Evolutionary conservation across 2,329 filamentous ascomycete genomes (phyloP), one percentile per base, ranked within the genome.

Genomic region (Xylariaceae sp.): DNA sequence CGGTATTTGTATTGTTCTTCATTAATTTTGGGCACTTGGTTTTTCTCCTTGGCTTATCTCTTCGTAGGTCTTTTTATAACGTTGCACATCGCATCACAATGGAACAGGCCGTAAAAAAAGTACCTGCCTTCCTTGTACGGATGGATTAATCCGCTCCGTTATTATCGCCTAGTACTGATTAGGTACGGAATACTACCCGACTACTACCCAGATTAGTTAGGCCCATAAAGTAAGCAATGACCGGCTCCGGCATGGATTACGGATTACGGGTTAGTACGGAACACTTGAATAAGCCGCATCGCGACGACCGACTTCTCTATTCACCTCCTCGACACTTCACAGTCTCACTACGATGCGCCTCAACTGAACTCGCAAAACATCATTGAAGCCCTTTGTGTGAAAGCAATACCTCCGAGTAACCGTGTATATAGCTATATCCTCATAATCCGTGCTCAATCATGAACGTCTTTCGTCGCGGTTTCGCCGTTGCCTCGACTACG

Each of bases 401-500:
- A 30, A 54, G 37, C 55, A 53, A 18, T 42, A n/a, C 57, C 57
- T 52, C 44, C 17, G 15, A 8, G 35, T 23, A 50, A 51, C 34
- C 48, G 30, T 55, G 58, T 60, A 61, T 55, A 50, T 53, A 51
- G 53, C 61, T 59, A 61, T 53, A 39, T 44, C 11, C 55, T 30
- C 30, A 18, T 56, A 15, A 45, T n/a, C 42, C 42, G 9, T 45
- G 42, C 9, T 15, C 47, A 61, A 61, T 52, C 57, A 73, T 73
- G 71, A 72, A 71, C 62, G 67, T 73, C 44, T 73, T 75, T 61
- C 71, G 68, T 62, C 71, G 72, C 60, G 66, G 68, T 35, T 72
- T 73, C 68, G 71, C 78, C 48, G 73, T 60, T 55, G 58, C 62
- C 47, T 58, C 62, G 45, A 55, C 76, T 66, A 77, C 78, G 59